Evolutionary conservation across 2,329 filamentous ascomycete species (phyloP), one percentile per base, ranked within the genome.

Genomic region (Cordyceps cicadae): DNA sequence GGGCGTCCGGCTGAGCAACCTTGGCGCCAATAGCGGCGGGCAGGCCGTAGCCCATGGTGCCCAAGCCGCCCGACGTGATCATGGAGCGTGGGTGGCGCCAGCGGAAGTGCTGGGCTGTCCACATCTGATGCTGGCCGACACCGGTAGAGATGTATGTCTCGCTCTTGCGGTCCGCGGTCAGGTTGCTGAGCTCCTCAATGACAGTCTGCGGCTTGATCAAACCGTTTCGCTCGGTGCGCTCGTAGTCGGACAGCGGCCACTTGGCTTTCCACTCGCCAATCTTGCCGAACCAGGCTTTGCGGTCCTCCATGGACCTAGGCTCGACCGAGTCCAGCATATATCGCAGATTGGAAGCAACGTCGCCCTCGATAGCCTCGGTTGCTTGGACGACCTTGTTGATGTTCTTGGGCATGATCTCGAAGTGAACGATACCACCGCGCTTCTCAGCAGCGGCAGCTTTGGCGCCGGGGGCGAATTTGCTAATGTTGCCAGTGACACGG

Each of bases 361-460:
- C 93, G 62, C 94, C 94, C 76, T 96, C 93, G 19, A 97, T 87
- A 51, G 94, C 93, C 77, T 97, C 92, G 48, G 90, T 97, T 8
- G 93, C 92, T 77, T 97, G 91, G 15, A 99, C 89, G 48, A 97
- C 92, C 83, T 97, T 99, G 86, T 97, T 97, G 79, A 97, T 97
- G 80, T 99, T 97, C 87, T 99, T 99, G 68, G 94, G 93, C 88
- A 97, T 89, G 69, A 99, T 93, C 73, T 97, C 93, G 70, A 97
- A 97, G 76, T 99, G 93, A 17, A 97, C 84, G 69, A 99, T 97
- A 70, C 94, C 94, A 68, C 94, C 94, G 64, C 92, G 89, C 59
- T 87, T 87, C 77, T 96, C 90, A 12, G 83, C 80, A 5, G 91
- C 93, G 0, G 94, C 94, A 15, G 86, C 84, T 77, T 89, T 94